Evolutionary conservation across 2,329 filamentous ascomycete species (phyloP), one percentile per base, ranked within the genome.

Genomic region (Paraphoma chrysanthemicola): DNA sequence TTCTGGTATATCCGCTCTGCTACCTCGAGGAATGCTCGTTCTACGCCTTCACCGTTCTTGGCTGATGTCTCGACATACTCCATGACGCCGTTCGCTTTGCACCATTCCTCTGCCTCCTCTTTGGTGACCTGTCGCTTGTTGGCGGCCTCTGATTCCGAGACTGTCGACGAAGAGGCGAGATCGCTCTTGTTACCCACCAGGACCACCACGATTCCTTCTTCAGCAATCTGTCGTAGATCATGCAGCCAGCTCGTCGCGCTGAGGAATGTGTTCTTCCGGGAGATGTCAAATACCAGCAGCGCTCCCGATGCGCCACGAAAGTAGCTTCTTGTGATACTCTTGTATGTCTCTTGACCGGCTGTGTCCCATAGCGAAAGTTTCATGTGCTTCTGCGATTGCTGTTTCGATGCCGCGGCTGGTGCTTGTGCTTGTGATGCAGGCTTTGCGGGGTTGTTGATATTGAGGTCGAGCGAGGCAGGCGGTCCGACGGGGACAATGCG

Each of bases 1-100:
- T 98, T 98, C 75, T 94, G 88, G 74, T 96, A 96, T 81, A 99
- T 98, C 77, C 93, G 85, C 81, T 97, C 93, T 17, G 95, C 93
- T 12, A 98, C 93, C 71, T 95, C 88, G 73, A 96, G 85, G 71
- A 99, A 99, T 1, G 95, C 95, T 66, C 88, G 86, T 77, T 99
- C 95, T 36, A 99, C 95, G 48, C 92, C 92, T 74, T 96, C 92
- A 50, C 95, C 95, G 60, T 90, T 96, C 83, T 98, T 99, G 48
- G 95, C 95, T 64, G 90, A 93, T 39, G 95, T 99, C 81, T 99
- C 95, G 60, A 98, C 92, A 75, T 98, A 98, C 74, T 93, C 88
- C 72, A 97, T 86, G 28, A 98, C 89, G 56, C 91, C 91, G 77
- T 98, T 97, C 64, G 84, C 80, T 57, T 83, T 84, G 59, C 93